These are phyloP conservation scores for Dentiscutata heterogama DNA, from an alignment of 371 early-diverging fungal genomes.

Conservation along the genomic window DNA sequence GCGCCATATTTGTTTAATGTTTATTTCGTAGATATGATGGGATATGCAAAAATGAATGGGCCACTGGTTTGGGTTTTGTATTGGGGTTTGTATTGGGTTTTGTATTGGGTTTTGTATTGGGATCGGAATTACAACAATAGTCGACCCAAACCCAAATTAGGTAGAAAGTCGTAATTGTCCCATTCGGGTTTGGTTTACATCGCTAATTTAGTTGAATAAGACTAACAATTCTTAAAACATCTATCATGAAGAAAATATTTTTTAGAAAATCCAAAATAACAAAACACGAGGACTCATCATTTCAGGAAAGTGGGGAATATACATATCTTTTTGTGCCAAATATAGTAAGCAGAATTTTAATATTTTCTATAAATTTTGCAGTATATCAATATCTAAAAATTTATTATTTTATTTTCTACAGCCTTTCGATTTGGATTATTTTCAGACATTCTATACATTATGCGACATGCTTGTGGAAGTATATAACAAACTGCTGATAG, in stretches of 20 bases:
- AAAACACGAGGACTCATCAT: constrained; percentile 55
- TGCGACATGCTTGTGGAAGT: constrained; percentile 54
- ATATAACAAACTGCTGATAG: constrained; percentile 40
- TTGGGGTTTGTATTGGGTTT: no score
- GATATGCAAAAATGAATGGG: no score
- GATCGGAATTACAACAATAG: no score
- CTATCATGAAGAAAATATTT: constrained; percentile 63
- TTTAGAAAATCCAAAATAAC: constrained; percentile 59
- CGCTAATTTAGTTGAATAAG: not conserved
- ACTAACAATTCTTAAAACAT: not conserved
- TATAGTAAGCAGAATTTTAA: constrained; percentile 53
- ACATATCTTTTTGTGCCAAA: constrained; percentile 60
- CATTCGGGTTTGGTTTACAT: no score
- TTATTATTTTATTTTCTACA: constrained; percentile 32
- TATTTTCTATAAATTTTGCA: constrained; percentile 1
- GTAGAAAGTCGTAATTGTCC: no score
- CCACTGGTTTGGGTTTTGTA: no score
- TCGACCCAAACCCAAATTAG: no score
- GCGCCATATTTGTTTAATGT: no score
- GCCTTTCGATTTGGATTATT: constrained; percentile 69
- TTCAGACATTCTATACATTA: constrained; percentile 64
- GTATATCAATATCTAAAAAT: not conserved
- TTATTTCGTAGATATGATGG: no score
- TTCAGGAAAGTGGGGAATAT: constrained; percentile 58
- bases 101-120: no score